Base-by-base conservation (phyloP, 176 grass and related monocot genomes). In the Saccharum spontaneum region DNA sequence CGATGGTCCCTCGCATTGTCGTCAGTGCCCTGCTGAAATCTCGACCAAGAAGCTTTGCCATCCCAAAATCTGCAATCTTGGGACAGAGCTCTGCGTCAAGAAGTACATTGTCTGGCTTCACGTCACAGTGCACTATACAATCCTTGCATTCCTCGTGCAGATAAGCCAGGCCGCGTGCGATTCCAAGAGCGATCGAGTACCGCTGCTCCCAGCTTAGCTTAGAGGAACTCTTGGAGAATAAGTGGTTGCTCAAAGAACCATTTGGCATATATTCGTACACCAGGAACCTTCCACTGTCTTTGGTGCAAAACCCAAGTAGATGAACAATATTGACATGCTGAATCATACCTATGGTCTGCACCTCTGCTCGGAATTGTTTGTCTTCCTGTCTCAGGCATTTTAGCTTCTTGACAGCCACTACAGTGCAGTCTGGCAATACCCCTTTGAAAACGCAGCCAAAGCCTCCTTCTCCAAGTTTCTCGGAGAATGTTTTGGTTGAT, bases 371-470 rank as follows among this genome's bases (percentile, higher is more conserved):
- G 39, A 91, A 91, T 67, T 91, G 81, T 31, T 91, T 91, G 9
- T 91, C 89, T 57, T 28, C 87, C 37, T 75, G 69, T 0, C 4
- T 1, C 3, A 85, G 6, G 3, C n/a, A 3, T 84, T 91, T 84
- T 14, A 88, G 26, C 18, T 40, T 67, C 30, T 91, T 91, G 40
- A 91, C 81, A 64, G 85, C 89, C 26, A 85, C 50, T 4, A 14
- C 28, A 55, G 60, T 52, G 43, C 22, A 88, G 18, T 9, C 55
- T 71, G 68, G 44, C 69, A 85, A 18, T 4, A n/a, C 57, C 17
- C 68, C 89, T 71, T 82, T 85, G 41, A 88, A 91, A 80, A 91
- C 89, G 11, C 24, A 49, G 18, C 89, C 89, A 3, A 88, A 91
- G 2, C 90, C 81, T 59, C 80, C 85, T 81, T 74, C 72, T 31